These are phyloP conservation scores for Carex sylvatica DNA, from an alignment of 202 grass and related monocot genomes.

Conservation along the genomic window DNA sequence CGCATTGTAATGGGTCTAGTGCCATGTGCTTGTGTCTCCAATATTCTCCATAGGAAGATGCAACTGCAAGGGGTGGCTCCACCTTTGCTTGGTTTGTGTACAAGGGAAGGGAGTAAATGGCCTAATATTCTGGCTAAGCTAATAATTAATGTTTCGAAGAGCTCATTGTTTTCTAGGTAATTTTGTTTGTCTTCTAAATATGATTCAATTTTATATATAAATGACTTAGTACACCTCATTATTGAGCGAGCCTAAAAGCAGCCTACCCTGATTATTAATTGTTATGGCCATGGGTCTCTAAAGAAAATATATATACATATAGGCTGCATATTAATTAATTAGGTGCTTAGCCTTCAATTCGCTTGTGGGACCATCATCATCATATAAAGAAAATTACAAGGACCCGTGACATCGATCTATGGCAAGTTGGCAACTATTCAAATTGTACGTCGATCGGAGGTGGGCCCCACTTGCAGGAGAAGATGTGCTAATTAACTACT, in stretches of 20 bases:
- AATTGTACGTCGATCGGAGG: not conserved
- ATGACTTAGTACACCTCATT: not conserved
- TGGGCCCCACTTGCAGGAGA: not conserved
- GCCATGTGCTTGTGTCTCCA: constrained; percentile 6
- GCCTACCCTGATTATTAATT: not conserved
- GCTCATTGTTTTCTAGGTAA: no score
- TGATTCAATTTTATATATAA: not conserved
- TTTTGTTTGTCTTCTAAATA: not conserved
- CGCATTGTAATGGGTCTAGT: not conserved
- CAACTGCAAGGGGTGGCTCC: constrained; percentile 15
- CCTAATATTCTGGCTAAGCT: not conserved
- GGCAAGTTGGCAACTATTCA: not conserved
- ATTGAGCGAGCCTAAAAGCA: constrained; percentile 1
- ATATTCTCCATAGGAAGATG: not conserved
- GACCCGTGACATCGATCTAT: not conserved
- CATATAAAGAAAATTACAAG: not conserved
- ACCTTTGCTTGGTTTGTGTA: constrained; percentile 22
- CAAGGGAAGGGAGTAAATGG: not conserved
- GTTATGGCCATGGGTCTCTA: not conserved
- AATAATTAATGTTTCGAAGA: no score
- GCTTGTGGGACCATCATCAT: not conserved
- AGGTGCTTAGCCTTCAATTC: no score
- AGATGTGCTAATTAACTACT: not conserved
- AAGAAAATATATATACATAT: not conserved
- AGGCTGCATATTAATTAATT: no score